These are phyloP conservation scores for Malus hybrid DNA, from an alignment of 331 rosid species.

Conservation along the genomic window DNA sequence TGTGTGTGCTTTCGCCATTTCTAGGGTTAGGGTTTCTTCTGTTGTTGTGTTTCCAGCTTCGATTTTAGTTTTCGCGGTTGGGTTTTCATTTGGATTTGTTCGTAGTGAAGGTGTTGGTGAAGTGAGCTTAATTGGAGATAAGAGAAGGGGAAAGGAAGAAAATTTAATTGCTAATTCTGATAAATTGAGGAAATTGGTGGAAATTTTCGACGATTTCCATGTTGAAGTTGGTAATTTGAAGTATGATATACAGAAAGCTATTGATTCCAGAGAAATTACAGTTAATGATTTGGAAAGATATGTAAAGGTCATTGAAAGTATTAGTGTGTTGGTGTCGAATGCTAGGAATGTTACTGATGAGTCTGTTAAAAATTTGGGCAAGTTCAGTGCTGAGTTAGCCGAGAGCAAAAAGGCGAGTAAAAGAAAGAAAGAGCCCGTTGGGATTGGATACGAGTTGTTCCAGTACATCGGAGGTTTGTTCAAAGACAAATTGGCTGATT, in stretches of 20 bases:
- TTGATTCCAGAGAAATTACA: constrained; percentile 47
- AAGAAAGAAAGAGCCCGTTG: constrained; percentile 56
- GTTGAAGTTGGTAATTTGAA: constrained; percentile 38
- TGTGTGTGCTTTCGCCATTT: constrained; percentile 69
- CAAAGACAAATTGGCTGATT: constrained; percentile 40
- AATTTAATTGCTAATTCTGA: constrained; percentile 31
- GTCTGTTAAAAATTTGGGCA: constrained; percentile 43
- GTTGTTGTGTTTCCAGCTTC: constrained; percentile 69
- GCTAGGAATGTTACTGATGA: constrained; percentile 37
- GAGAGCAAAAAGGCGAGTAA: constrained; percentile 49
- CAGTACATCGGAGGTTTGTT: constrained; percentile 52
- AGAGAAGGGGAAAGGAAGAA: constrained; percentile 48
- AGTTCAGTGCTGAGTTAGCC: constrained; percentile 23
- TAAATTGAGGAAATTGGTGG: constrained; percentile 42
- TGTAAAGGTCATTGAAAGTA: constrained; percentile 34
- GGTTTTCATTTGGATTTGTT: constrained; percentile 61
- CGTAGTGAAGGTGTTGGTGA: constrained; percentile 45
- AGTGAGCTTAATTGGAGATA: constrained; percentile 35
- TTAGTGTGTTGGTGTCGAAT: constrained; percentile 33
- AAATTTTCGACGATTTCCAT: constrained; percentile 50
- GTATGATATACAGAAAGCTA: constrained; percentile 45
- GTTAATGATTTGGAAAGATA: constrained; percentile 54
- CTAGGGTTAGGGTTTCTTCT: constrained; percentile 80
- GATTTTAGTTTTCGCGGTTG: constrained; percentile 59
- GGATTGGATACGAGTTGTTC: constrained; percentile 46